Percentiles rank a stretch among this genome's conserved stretches.
These are phyloP conservation scores for Leptographium lundbergii DNA, from an alignment of 2,329 filamentous ascomycete species.

Conservation along the genomic window DNA sequence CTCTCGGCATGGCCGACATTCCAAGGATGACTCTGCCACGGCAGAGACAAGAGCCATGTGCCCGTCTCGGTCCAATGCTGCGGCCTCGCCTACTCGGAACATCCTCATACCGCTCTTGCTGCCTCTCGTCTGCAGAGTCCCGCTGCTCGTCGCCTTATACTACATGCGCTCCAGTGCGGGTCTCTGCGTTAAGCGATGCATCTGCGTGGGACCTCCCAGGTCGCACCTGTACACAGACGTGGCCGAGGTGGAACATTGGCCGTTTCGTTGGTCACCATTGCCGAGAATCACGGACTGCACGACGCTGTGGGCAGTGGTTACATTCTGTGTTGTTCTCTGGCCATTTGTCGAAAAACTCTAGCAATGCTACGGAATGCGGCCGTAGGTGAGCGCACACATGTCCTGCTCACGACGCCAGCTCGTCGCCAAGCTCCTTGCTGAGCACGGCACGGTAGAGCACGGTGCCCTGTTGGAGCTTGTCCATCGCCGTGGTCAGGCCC, in stretches of 20 bases:
- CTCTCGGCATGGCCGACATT: too few relatives aligned
- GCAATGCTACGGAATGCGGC: neutral
- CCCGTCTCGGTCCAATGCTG: neutral
- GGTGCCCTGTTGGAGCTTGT: slow-evolving; percentile 29
- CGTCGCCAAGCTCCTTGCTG: neutral
- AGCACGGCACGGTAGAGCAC: slow-evolving; percentile 36
- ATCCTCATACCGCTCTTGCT: neutral
- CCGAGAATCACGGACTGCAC: neutral
- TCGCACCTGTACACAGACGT: neutral
- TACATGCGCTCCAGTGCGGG: neutral
- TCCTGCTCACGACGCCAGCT: neutral
- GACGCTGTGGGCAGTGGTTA: too few relatives aligned
- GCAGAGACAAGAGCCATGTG: neutral
- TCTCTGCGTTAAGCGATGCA: neutral
- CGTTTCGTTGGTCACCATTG: too few relatives aligned
- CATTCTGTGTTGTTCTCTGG: too few relatives aligned
- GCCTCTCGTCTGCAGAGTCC: neutral
- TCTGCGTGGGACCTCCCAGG: too few relatives aligned
- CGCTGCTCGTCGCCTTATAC: neutral
- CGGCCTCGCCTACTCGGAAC: neutral
- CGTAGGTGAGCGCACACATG: neutral
- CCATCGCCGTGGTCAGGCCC: slow-evolving; percentile 35
- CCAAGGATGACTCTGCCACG: neutral
- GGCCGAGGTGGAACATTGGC: too few relatives aligned
- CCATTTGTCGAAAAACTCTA: too few relatives aligned